A percentile compares a stretch with the other conserved stretches of the same genome.
Evolutionary conservation across 1,284 basidiomycete species (phyloP).

Genomic region (Melampsora abietis-canadensis): DNA sequence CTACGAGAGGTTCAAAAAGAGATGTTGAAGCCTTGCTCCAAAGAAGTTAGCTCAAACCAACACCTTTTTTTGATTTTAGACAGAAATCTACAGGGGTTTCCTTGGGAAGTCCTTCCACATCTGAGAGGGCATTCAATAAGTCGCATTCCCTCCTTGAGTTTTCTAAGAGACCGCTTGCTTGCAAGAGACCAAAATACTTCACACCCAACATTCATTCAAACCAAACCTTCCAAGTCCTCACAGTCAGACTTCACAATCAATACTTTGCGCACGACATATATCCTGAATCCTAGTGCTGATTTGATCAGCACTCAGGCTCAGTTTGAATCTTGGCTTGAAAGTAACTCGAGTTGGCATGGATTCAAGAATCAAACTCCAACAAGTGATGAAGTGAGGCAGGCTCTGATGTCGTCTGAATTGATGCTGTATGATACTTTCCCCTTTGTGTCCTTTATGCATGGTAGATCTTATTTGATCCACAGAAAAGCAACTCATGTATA

Average conservation of each 20-base stretch:
- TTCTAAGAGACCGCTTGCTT: constrained; percentile 70
- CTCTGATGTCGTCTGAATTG: constrained; percentile 69
- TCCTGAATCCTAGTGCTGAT: constrained; percentile 90
- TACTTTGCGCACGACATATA: constrained; percentile 69
- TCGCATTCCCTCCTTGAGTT: constrained; percentile 82
- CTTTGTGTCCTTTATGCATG: not conserved
- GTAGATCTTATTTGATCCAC: too few species aligned
- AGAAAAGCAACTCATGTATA: too few species aligned
- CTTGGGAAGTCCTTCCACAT: constrained; percentile 92
- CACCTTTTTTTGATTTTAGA: constrained; percentile 89
- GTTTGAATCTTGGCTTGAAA: constrained; percentile 71
- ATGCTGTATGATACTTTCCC: constrained; percentile 67
- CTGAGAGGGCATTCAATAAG: constrained; percentile 79
- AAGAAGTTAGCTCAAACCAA: constrained; percentile 44
- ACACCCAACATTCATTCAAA: too few species aligned
- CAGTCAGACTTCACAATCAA: constrained; percentile 57
- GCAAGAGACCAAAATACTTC: not conserved
- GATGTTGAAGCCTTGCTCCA: constrained; percentile 48
- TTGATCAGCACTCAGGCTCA: constrained; percentile 75
- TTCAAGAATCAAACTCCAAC: constrained; percentile 71
- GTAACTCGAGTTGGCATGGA: constrained; percentile 70
- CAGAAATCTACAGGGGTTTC: constrained; percentile 80
- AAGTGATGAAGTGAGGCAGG: constrained; percentile 73
- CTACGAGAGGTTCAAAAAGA: constrained; percentile 57
- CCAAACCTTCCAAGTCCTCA: constrained; percentile 13